Evolutionary conservation across 129 eudicot genomes (phyloP), one percentile per base, ranked within the genome.

Genomic region (Lonicera japonica): DNA sequence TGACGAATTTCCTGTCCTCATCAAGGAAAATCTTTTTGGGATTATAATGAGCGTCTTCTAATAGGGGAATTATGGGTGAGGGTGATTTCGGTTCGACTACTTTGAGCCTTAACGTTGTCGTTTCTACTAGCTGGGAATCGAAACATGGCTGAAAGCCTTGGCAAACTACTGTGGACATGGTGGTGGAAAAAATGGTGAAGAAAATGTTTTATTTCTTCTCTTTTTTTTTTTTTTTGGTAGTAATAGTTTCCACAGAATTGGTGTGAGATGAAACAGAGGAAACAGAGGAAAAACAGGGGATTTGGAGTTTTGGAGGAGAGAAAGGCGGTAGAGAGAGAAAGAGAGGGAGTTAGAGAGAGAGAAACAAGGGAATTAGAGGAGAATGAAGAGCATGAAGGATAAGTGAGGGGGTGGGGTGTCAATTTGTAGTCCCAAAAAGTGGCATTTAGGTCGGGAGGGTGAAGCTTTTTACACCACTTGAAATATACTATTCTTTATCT

Each of bases 371-470:
- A 53, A 48, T 47, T 59, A 34, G 75, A 67, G 29, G 58, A 63
- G 48, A 62, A 21, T 13, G 56, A 29, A 55, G 71, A 68, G 71
- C 45, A 53, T 76, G 95, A 77, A 76, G 72, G 75, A 74, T 76
- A 80, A 74, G 80, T 67, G 79, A 67, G 54, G 70, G 67, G 76
- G 65, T 56, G 54, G 36, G 80, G 75, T 47, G 75, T 46, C 60
- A 58, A 87, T 83, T 75, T 87, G 82, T 83, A 83, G 85, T 75
- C 72, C 71, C 47, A 64, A 46, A 77, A 83, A 74, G 74, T 80
- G 68, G 14, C 63, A 64, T 63, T 64, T 64, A 60, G 73, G 66
- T 61, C 58, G 77, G 67, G 68, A 54, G 21, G 66, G 69, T 18
- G 50, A 46, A 60, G 68, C 82, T 73, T 75, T 85, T 59, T 57